Conservation (phyloP, 257 asterid species). For the Galeopsis tetrahit region DNA sequence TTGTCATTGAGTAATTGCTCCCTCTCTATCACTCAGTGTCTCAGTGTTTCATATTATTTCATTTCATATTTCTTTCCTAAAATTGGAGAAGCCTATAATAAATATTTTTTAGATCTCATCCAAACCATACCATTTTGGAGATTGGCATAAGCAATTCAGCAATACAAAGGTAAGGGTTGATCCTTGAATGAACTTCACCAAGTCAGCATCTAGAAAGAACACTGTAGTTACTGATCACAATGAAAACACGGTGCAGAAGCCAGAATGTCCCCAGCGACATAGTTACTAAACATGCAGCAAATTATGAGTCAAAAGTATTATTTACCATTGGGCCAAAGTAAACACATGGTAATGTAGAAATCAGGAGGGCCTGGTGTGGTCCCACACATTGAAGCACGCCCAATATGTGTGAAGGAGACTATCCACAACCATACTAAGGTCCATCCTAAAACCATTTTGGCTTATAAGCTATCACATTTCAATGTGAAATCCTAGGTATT, state of each 20-base stretch:
- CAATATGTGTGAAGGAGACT: neutral
- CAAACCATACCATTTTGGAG: neutral
- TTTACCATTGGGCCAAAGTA: constrained; percentile 15
- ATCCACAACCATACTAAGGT: neutral
- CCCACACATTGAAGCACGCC: neutral
- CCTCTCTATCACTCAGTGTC: neutral
- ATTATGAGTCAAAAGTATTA: neutral
- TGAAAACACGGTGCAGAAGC: constrained; percentile 15
- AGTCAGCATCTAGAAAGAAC: constrained; percentile 3
- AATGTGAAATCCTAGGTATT: neutral
- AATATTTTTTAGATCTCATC: constrained; percentile 7
- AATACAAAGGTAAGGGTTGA: neutral
- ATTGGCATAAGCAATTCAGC: neutral
- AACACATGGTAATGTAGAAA: neutral
- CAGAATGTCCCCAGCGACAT: neutral
- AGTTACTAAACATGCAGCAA: constrained; percentile 17
- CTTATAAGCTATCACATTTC: neutral
- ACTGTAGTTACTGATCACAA: neutral
- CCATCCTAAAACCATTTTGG: neutral
- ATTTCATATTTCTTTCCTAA: constrained; percentile 8
- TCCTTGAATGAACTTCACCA: constrained; percentile 11
- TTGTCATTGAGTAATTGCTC: neutral
- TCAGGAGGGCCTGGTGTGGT: neutral
- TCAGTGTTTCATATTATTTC: neutral
- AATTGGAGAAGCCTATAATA: neutral